Evolutionary conservation across 176 grass and related monocot species (phyloP), one percentile per base, ranked within the genome.

Genomic region (Ensete glaucum): DNA sequence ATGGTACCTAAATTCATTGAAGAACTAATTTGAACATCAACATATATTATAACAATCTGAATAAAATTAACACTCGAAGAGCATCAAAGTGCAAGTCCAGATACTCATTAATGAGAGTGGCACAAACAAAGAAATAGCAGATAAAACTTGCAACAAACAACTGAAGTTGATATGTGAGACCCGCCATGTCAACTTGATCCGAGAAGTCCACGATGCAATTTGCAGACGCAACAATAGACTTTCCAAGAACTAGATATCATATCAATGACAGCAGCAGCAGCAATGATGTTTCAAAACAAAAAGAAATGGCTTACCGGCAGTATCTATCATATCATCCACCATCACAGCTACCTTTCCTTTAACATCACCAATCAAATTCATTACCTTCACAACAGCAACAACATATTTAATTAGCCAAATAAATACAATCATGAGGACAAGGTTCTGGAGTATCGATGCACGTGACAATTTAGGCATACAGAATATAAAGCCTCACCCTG

Each of bases 241-340:
- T 34, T 68, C 25, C 19, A 50, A 51, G 50, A 14, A 9, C 9
- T 1, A 52, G 50, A 26, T n/a, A 51, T 51, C 2, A 25, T 52
- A 71, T 52, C 5, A 73, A 24, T 22, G 2, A 53, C 0, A 20
- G 9, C 16, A 49, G 27, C 25, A 59, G 43, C 9, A n/a, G 24
- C 9, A 60, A 9, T 8, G 10, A 63, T 14, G 50, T 8, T 62
- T 53, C 59, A 22, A 52, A 51, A 21, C 14, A 25, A 63, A 52
- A 65, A 64, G 21, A 54, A 77, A 78, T 64, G 64, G 80, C 62
- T 16, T 85, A 93, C 94, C 94, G 82, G 94, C 90, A 78, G 94
- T 98, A 83, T 98, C 94, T 71, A 98, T 98, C 94, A 98, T 98
- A 77, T 98, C 94, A 76, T 98, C 94, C 80, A 96, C 69, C 94